Percentiles rank a stretch among this genome's conserved stretches.
phyloP scores from a whole-genome alignment of 331 rosid genomes.

The Pyrus hybrid region DNA sequence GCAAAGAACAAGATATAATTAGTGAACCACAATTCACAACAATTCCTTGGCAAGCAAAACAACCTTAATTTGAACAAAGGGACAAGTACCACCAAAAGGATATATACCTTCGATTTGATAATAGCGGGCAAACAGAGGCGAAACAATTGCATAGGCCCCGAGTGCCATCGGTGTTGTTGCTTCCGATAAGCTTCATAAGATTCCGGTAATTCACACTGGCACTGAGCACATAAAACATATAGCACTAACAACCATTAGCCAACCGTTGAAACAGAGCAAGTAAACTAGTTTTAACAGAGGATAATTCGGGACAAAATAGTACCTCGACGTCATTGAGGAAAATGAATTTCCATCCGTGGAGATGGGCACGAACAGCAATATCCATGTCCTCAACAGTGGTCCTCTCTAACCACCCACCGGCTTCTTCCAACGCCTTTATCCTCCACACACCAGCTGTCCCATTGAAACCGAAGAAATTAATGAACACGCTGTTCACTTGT shows the following conservation, averaged over 20 bases:
- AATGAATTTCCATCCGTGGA: slow-evolving; percentile 88
- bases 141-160: slow-evolving; percentile 90
- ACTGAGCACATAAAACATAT: slow-evolving; percentile 29
- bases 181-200: slow-evolving; percentile 88
- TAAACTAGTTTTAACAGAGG: neutral
- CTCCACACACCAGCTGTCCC: slow-evolving; percentile 98
- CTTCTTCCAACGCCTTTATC: slow-evolving; percentile 68
- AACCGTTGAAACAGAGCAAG: neutral
- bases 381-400: slow-evolving; percentile 97
- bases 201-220: slow-evolving; percentile 87
- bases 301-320: neutral
- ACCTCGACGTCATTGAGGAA: slow-evolving; percentile 94
- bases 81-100: neutral
- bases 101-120: slow-evolving; percentile 50
- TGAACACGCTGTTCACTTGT: slow-evolving; percentile 74
- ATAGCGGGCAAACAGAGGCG: slow-evolving; percentile 77
- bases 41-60: neutral
- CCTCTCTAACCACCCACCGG: slow-evolving; percentile 95
- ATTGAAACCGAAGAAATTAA: slow-evolving; percentile 85
- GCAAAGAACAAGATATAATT: neutral
- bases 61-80: neutral
- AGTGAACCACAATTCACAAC: neutral
- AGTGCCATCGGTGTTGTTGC: slow-evolving; percentile 91
- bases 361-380: slow-evolving; percentile 90
- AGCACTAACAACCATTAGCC: slow-evolving; percentile 12